These are phyloP conservation scores for Glebionis coronaria DNA, from an alignment of 129 eudicot species.

Conservation along the genomic window DNA sequence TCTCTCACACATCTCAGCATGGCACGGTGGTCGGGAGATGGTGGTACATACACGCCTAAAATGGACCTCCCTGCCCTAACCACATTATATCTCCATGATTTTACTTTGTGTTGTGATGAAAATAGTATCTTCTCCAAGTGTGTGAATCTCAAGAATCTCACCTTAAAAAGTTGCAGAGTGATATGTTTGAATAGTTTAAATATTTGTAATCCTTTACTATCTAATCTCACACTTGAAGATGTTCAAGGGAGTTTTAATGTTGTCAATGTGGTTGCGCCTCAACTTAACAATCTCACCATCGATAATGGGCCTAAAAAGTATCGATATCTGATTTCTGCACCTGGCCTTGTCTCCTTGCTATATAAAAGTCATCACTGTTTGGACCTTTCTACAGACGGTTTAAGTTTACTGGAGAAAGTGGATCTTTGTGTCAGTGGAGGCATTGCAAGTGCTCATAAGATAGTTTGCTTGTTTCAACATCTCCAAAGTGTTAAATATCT, in stretches of 20 bases:
- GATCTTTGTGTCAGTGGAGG: neutral
- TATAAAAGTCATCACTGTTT: no score
- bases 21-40: no score
- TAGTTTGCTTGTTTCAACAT: neutral
- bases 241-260: neutral
- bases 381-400: neutral
- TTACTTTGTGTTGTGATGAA: neutral
- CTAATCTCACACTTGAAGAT: constrained; percentile 1
- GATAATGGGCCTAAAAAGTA: no score
- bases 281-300: constrained; percentile 9
- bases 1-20: no score
- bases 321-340: constrained; percentile 12
- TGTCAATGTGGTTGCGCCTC: constrained; percentile 19
- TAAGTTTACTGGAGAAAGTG: constrained; percentile 18
- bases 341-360: constrained; percentile 13
- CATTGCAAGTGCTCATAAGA: neutral
- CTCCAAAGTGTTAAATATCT: constrained; percentile 12
- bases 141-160: constrained; percentile 5
- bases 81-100: neutral
- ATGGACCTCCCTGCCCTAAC: no score
- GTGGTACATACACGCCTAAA: no score
- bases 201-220: constrained; percentile 13
- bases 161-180: neutral
- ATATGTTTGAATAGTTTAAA: neutral
- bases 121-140: constrained; percentile 21